phyloP scores from a whole-genome alignment of 495 filamentous ascomycete species.

The Chaetomium fimeti region DNA sequence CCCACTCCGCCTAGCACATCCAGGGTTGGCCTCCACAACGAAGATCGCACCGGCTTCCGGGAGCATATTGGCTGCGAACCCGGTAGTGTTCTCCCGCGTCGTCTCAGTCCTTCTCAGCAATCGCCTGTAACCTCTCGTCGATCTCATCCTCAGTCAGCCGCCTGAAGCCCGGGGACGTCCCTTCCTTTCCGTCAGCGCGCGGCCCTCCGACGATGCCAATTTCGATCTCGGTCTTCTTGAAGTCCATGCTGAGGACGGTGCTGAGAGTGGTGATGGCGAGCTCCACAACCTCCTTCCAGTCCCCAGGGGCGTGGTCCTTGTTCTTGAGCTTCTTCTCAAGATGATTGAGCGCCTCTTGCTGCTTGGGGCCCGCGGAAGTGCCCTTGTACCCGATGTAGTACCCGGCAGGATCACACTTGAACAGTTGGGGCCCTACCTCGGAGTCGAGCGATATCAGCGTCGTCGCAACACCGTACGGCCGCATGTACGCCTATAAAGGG shows the following conservation, averaged over 20 bases:
- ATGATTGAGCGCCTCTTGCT: constrained; percentile 95
- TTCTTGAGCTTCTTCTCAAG: constrained; percentile 99
- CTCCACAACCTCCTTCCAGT: constrained; percentile 97
- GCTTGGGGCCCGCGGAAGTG: constrained; percentile 93
- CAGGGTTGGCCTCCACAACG: constrained; percentile 15
- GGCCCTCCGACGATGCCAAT: constrained; percentile 93
- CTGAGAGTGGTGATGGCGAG: constrained; percentile 90
- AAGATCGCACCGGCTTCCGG: constrained; percentile 8
- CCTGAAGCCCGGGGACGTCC: constrained; percentile 73
- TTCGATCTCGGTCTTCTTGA: constrained; percentile 98
- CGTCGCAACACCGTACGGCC: constrained; percentile 89
- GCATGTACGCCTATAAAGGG: constrained; percentile 85
- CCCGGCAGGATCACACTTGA: constrained; percentile 96
- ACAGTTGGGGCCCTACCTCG: constrained; percentile 92
- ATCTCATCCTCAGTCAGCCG: constrained; percentile 96
- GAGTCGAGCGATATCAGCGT: constrained; percentile 92
- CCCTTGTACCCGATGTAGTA: constrained; percentile 99
- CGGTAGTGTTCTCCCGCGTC: constrained; percentile 20
- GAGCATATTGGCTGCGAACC: constrained; percentile 15
- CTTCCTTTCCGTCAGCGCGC: constrained; percentile 72
- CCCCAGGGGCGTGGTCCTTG: constrained; percentile 90
- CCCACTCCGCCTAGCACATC: constrained; percentile 1
- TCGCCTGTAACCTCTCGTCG: constrained; percentile 94
- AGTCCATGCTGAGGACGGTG: constrained; percentile 95
- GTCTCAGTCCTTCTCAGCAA: constrained; percentile 91